Conservation (phyloP, 2,329 filamentous ascomycete species). For the Fusarium scirpi region DNA sequence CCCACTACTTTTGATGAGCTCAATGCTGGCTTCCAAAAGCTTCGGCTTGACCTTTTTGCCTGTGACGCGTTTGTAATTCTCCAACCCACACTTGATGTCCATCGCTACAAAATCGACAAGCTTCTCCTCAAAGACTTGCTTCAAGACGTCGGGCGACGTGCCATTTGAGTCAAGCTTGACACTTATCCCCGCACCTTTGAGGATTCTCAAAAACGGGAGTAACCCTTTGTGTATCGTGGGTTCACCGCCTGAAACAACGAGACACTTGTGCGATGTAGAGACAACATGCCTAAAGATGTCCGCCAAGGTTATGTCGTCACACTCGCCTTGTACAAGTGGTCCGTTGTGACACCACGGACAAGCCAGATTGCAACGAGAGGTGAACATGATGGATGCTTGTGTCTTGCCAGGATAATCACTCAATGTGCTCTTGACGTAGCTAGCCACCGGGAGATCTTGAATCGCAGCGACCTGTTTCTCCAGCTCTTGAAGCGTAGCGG, state of each 20-base stretch:
- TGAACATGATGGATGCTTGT: slow-evolving; percentile 44
- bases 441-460: slow-evolving; percentile 33
- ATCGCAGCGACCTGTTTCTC: slow-evolving; percentile 27
- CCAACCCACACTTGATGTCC: slow-evolving; percentile 44
- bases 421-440: slow-evolving; percentile 39
- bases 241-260: slow-evolving; percentile 42
- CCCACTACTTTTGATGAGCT: slow-evolving; percentile 36
- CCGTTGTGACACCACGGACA: slow-evolving; percentile 46
- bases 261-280: slow-evolving; percentile 32
- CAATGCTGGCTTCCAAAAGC: slow-evolving; percentile 32
- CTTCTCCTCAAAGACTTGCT: slow-evolving; percentile 17
- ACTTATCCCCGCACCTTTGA: slow-evolving; percentile 21
- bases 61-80: slow-evolving; percentile 41
- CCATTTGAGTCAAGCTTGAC: slow-evolving; percentile 44
- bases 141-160: slow-evolving; percentile 6
- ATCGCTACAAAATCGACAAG: slow-evolving; percentile 41
- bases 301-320: slow-evolving; percentile 21
- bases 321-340: slow-evolving; percentile 30
- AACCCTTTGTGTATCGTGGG: slow-evolving; percentile 43
- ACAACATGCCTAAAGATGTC: slow-evolving; percentile 39
- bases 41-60: slow-evolving; percentile 35
- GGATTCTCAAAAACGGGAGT: slow-evolving; percentile 30
- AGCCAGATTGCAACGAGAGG: slow-evolving; percentile 39
- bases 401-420: slow-evolving; percentile 43
- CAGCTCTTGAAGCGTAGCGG: not conserved